Evolutionary conservation across 805 yeast genomes (phyloP).

Genomic region (Kazachstania kunashirensis): DNA sequence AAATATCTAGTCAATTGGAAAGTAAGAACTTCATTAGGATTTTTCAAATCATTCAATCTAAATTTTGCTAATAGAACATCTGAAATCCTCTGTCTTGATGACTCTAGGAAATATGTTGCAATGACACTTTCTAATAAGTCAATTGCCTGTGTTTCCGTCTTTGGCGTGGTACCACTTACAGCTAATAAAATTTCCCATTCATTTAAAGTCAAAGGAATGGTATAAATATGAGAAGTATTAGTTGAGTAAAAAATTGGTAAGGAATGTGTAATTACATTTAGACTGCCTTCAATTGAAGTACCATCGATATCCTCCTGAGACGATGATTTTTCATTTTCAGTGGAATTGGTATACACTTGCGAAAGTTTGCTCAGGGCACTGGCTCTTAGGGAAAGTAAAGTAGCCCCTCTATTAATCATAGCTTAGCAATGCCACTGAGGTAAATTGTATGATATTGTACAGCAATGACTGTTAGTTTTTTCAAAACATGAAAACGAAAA

Average conservation of each 20-base stretch:
- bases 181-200: conserved; percentile 49
- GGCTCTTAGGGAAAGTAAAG: conserved; percentile 12
- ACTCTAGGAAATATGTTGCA: conserved; percentile 39
- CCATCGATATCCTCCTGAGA: neutral
- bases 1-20: conserved; percentile 28
- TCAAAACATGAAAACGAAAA: no score
- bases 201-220: conserved; percentile 38
- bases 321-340: neutral
- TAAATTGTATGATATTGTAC: no score
- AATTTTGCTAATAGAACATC: conserved; percentile 27
- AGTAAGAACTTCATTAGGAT: conserved; percentile 35
- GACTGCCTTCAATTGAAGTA: neutral
- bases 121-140: conserved; percentile 34
- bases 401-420: conserved; percentile 1
- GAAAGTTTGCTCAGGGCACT: conserved; percentile 20
- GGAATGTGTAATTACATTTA: conserved; percentile 16
- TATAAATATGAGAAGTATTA: conserved; percentile 18
- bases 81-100: conserved; percentile 42
- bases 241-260: conserved; percentile 24
- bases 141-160: conserved; percentile 32
- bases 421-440: no score
- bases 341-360: conserved; percentile 7
- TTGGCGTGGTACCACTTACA: conserved; percentile 33
- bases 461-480: no score
- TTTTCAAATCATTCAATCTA: conserved; percentile 26